Evolutionary conservation across 257 asterid genomes (phyloP).

Genomic region (Forsythia viridissima): DNA sequence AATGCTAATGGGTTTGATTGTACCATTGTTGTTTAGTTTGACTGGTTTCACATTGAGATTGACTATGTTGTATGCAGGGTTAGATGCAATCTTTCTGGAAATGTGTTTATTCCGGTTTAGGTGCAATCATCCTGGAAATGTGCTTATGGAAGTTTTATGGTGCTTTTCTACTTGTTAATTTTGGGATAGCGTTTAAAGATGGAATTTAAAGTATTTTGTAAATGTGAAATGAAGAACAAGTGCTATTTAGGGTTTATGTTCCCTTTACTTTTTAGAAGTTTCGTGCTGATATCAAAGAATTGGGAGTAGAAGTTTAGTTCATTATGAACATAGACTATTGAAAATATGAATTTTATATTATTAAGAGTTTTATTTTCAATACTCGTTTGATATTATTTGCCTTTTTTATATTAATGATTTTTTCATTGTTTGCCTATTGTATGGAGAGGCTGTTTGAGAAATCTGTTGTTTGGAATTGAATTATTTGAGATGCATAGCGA

Average conservation of each 20-base stretch:
- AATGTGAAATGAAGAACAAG: background rate
- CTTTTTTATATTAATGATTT: no score
- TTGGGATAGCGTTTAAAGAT: background rate
- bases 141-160: background rate
- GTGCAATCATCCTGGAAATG: background rate
- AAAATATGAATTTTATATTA: no score
- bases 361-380: background rate
- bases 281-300: background rate
- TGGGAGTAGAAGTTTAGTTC: background rate
- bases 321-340: background rate
- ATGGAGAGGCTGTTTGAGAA: background rate
- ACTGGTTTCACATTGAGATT: conserved; percentile 8
- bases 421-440: background rate
- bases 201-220: background rate
- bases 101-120: background rate
- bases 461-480: background rate
- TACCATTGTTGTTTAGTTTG: background rate
- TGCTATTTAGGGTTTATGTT: background rate
- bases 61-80: conserved; percentile 33
- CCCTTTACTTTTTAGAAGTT: background rate
- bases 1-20: background rate
- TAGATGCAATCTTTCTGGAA: conserved; percentile 30
- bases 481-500: background rate
- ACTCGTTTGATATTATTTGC: background rate
- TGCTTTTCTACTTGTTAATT: no score